These are phyloP conservation scores for Trametes villosa DNA, from an alignment of 768 basidiomycete species.

Conservation along the genomic window DNA sequence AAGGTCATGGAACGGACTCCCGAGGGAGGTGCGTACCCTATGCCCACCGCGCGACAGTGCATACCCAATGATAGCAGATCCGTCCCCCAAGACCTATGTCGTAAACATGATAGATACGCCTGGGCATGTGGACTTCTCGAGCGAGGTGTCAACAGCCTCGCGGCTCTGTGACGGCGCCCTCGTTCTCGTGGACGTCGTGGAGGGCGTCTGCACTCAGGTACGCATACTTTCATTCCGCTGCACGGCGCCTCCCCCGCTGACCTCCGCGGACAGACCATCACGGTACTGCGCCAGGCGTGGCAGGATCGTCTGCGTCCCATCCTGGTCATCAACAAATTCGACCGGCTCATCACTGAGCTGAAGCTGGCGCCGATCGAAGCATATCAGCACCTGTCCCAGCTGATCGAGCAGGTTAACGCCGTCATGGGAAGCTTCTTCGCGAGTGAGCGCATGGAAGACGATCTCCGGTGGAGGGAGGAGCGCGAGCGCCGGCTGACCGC, in stretches of 20 bases:
- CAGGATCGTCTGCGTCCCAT: constrained; percentile 85
- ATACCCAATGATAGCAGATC: constrained; percentile 44
- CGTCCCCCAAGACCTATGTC: constrained; percentile 68
- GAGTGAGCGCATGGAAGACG: constrained; percentile 95
- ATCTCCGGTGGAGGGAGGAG: constrained; percentile 91
- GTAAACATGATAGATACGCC: constrained; percentile 99
- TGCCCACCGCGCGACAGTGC: constrained; percentile 13
- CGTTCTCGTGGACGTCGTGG: constrained; percentile 94
- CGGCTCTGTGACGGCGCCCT: constrained; percentile 94
- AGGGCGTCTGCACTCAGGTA: constrained; percentile 98
- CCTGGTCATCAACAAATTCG: constrained; percentile 96
- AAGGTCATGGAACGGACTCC: constrained; percentile 66
- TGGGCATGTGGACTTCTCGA: constrained; percentile 98
- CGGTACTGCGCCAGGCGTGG: constrained; percentile 95
- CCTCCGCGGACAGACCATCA: constrained; percentile 69
- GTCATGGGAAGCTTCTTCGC: constrained; percentile 98
- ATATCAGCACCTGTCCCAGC: constrained; percentile 88
- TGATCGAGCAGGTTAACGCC: constrained; percentile 97
- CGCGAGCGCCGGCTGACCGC: constrained; percentile 79
- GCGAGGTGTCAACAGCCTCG: constrained; percentile 94
- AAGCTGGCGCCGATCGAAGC: constrained; percentile 90
- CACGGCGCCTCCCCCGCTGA: background rate
- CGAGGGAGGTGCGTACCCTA: constrained; percentile 57
- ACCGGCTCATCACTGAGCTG: constrained; percentile 92
- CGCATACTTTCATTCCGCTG: background rate